A percentile compares a stretch with the other conserved stretches of the same genome.
Evolutionary conservation across 208 protist genomes (phyloP).

Genomic region (Porcisia hertigi): DNA sequence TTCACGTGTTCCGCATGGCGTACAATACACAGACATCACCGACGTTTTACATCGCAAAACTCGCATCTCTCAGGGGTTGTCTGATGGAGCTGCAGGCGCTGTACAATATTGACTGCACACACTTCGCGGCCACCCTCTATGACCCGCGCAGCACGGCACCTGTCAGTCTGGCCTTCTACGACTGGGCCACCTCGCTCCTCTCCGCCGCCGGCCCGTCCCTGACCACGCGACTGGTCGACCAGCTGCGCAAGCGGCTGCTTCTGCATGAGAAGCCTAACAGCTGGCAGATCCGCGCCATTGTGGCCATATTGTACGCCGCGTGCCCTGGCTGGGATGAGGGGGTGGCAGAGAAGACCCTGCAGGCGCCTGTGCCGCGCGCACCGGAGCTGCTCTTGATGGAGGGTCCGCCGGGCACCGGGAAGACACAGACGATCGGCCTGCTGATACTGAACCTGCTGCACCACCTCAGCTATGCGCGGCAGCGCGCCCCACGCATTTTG

Average conservation of each 20-base stretch:
- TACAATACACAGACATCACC: slow-evolving; percentile 23
- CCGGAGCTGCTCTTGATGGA: slow-evolving; percentile 79
- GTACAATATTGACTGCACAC: slow-evolving; percentile 45
- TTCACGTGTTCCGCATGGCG: slow-evolving; percentile 48
- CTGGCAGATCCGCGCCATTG: slow-evolving; percentile 68
- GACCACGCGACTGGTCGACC: slow-evolving; percentile 14
- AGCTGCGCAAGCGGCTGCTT: slow-evolving; percentile 34
- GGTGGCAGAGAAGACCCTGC: slow-evolving; percentile 5
- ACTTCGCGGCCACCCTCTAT: slow-evolving; percentile 63
- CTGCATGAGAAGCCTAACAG: slow-evolving; percentile 53
- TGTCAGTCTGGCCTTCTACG: slow-evolving; percentile 31
- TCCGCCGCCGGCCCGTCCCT: slow-evolving; percentile 9
- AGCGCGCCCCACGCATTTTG: slow-evolving; percentile 41
- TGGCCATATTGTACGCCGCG: slow-evolving; percentile 53
- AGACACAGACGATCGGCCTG: slow-evolving; percentile 88
- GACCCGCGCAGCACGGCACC: slow-evolving; percentile 52
- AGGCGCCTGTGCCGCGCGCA: slow-evolving; percentile 4
- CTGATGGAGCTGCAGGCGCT: slow-evolving; percentile 54
- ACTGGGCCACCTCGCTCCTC: slow-evolving; percentile 32
- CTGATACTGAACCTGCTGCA: slow-evolving; percentile 73
- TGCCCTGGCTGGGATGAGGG: slow-evolving; percentile 42
- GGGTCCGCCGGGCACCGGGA: slow-evolving; percentile 90
- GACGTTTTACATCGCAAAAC: slow-evolving; percentile 52
- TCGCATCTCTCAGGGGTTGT: slow-evolving; percentile 47
- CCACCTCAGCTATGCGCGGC: slow-evolving; percentile 29